Percentiles rank a stretch among this genome's conserved stretches.
These are phyloP conservation scores for Diutina siamensis DNA, from an alignment of 1,139 yeast genomes.

Conservation along the genomic window DNA sequence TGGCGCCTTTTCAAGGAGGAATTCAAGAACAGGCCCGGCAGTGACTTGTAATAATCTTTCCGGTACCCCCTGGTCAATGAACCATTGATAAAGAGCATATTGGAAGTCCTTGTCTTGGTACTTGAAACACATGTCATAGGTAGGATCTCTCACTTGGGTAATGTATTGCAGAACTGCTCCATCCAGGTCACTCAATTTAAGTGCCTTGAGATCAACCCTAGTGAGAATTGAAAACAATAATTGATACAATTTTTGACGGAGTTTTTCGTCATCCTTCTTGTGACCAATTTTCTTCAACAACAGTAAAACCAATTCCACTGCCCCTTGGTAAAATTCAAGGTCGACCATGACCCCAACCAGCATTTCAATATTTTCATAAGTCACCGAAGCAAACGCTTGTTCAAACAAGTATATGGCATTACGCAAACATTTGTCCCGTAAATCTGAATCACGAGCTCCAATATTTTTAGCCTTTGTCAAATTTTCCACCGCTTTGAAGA, in stretches of 20 bases:
- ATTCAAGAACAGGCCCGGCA: conserved; percentile 71
- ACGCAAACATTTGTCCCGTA: conserved; percentile 56
- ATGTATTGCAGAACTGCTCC: conserved; percentile 18
- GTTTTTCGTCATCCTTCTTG: conserved; percentile 19
- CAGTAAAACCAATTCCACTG: conserved; percentile 71
- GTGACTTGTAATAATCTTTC: conserved; percentile 69
- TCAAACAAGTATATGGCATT: conserved; percentile 71
- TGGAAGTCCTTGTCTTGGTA: conserved; percentile 78
- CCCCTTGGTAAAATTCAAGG: conserved; percentile 72
- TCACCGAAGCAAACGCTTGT: conserved; percentile 67
- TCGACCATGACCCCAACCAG: conserved; percentile 70
- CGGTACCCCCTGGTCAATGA: conserved; percentile 63
- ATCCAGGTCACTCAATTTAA: conserved; percentile 35
- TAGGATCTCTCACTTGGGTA: conserved; percentile 51
- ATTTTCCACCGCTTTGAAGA: conserved; percentile 89
- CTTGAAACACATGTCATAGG: conserved; percentile 64
- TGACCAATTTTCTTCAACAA: conserved; percentile 43
- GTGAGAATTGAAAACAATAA: conserved; percentile 65
- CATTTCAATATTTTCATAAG: conserved; percentile 71
- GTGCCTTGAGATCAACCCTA: conserved; percentile 58
- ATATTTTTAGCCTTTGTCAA: conserved; percentile 76
- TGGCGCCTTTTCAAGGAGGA: conserved; percentile 62
- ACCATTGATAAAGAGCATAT: conserved; percentile 88
- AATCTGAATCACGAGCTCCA: conserved; percentile 58
- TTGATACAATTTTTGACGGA: conserved; percentile 43